Conservation (phyloP, 1,284 basidiomycete genomes). For the Tremellales sp. region DNA sequence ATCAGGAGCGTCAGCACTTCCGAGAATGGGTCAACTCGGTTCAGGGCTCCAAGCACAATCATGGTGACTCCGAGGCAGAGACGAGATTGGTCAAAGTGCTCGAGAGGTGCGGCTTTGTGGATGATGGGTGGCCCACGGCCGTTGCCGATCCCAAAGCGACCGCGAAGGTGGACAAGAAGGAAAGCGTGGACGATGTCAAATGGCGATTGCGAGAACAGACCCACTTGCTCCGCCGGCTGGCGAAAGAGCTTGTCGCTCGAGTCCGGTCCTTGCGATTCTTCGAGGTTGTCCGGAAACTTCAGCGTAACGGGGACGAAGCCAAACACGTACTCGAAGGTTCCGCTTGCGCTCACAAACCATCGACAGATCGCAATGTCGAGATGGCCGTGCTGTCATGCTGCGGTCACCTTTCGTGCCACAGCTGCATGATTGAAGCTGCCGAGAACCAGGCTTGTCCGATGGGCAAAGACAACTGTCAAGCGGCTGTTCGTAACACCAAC, state of each 20-base stretch:
- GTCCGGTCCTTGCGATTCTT: constrained; percentile 86
- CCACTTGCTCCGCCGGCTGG: constrained; percentile 73
- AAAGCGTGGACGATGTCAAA: constrained; percentile 53
- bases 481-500: constrained; percentile 70
- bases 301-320: constrained; percentile 62
- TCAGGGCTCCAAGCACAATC: constrained; percentile 53
- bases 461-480: constrained; percentile 59
- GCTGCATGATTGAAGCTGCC: constrained; percentile 67
- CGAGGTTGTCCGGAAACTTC: constrained; percentile 79
- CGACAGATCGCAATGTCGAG: constrained; percentile 56
- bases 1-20: constrained; percentile 34
- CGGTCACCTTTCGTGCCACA: constrained; percentile 76
- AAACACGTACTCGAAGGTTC: constrained; percentile 23
- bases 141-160: constrained; percentile 42
- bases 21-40: constrained; percentile 34
- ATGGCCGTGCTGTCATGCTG: constrained; percentile 83
- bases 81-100: constrained; percentile 44
- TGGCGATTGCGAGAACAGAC: constrained; percentile 84
- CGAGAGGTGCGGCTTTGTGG: constrained; percentile 43
- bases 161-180: constrained; percentile 22
- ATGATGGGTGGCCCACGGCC: constrained; percentile 19
- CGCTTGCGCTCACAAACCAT: constrained; percentile 49
- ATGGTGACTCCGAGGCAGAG: constrained; percentile 55
- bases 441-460: constrained; percentile 77
- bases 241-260: constrained; percentile 81